phyloP scores from a whole-genome alignment of 2,329 filamentous ascomycete genomes.

The Penicillium sp. region DNA sequence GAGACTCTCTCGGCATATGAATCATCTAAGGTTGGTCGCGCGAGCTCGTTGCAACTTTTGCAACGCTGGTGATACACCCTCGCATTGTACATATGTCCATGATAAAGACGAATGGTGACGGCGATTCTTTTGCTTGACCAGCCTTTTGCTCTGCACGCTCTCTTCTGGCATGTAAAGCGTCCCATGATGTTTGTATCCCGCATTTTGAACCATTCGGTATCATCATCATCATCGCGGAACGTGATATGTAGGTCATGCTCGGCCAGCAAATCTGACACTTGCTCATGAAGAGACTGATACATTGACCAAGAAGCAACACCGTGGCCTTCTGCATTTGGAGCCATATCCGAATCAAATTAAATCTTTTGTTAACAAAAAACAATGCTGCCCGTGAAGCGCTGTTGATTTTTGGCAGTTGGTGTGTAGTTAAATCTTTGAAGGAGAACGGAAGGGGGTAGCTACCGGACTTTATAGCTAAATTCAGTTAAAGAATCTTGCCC shows the following conservation, averaged over 20 bases:
- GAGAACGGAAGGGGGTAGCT: too few relatives aligned
- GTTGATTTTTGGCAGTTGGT: too few relatives aligned
- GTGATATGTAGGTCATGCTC: conserved; percentile 26
- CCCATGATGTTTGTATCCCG: conserved; percentile 42
- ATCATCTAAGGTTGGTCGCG: conserved; percentile 30
- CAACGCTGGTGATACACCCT: conserved; percentile 42
- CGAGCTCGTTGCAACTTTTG: conserved; percentile 30
- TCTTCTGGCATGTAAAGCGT: conserved; percentile 35
- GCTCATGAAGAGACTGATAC: conserved; percentile 27
- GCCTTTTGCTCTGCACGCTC: conserved; percentile 23
- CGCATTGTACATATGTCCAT: conserved; percentile 37
- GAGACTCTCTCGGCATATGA: conserved; percentile 40
- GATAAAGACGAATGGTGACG: conserved; percentile 41
- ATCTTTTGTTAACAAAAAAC: too few relatives aligned
- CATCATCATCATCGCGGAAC: conserved; percentile 29
- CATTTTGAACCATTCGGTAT: conserved; percentile 16
- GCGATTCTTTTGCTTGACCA: conserved; percentile 41
- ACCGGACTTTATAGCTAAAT: too few relatives aligned
- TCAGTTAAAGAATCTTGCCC: too few relatives aligned
- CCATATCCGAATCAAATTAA: too few relatives aligned
- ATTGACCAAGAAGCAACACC: conserved; percentile 26
- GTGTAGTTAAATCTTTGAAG: too few relatives aligned
- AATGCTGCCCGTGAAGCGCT: too few relatives aligned
- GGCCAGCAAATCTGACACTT: conserved; percentile 26
- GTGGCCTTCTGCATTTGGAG: too few relatives aligned